Evolutionary conservation across 768 basidiomycete genomes (phyloP), one percentile per base, ranked within the genome.

Genomic region (Termitomyces eurrhizus): DNA sequence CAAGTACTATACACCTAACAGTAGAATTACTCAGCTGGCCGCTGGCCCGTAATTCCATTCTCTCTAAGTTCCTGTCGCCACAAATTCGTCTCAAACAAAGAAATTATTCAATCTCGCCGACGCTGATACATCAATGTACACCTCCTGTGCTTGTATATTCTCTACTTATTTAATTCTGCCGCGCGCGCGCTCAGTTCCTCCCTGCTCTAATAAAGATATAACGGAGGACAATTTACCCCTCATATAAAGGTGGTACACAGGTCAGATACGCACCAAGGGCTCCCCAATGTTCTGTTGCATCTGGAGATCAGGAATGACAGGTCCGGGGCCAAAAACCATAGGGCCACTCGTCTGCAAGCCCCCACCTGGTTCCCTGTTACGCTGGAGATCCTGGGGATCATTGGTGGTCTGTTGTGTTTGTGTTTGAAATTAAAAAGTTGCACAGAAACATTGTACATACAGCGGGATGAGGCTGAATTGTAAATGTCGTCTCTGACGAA

Each of bases 391-490:
- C 11, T 77, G 74, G 14, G 86, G 86, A 64, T 88, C 76, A 63
- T 88, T 87, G 6, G 82, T 74, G 75, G 79, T 85, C 86, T 88
- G 60, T 18, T 24, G 5, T 18, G 1, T 33, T 29, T 13, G 24
- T 7, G 9, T 29, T 49, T 7, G 9, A 21, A 42, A 12, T 9
- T 24, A 9, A 41, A 13, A 7, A 48, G 16, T 21, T 5, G n/a
- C 24, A 32, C 13, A 7, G 2, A 32, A 42, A 33, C 18, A 12
- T 42, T 51, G n/a, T 18, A 67, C 80, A 52, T 65, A 85, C 85
- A 65, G 86, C 85, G 52, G 86, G 87, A 67, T 87, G 84, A 24
- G 87, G 87, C 59, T 80, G 77, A 66, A 83, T 87, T 52, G 71
- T 72, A 70, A 80, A 86, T 8, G 50, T 61, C 1, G 64, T 67